These are phyloP conservation scores for Pseudogymnoascus sp. DNA, from an alignment of 2,329 filamentous ascomycete genomes.

Conservation along the genomic window DNA sequence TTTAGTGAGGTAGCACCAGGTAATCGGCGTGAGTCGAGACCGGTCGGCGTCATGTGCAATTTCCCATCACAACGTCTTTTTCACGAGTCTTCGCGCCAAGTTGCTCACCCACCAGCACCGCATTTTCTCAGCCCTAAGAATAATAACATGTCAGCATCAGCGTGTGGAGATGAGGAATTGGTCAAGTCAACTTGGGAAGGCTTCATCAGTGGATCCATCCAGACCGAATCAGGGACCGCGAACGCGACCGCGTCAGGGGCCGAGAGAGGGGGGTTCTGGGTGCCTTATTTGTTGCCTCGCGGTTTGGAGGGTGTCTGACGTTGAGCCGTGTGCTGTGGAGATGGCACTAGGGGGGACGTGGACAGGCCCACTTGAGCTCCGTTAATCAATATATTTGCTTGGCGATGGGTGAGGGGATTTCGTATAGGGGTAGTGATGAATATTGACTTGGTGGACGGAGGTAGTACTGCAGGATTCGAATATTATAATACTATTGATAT, in stretches of 20 bases:
- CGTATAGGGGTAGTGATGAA: not conserved
- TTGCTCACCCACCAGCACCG: too few species aligned
- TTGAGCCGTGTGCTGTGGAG: not conserved
- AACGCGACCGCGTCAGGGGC: not conserved
- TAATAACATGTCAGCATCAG: too few species aligned
- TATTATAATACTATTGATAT: not conserved
- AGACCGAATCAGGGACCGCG: not conserved
- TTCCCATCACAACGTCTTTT: too few species aligned
- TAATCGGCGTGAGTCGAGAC: not conserved
- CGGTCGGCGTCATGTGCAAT: too few species aligned
- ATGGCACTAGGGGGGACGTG: not conserved
- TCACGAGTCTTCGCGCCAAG: too few species aligned
- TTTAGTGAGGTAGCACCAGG: too few species aligned
- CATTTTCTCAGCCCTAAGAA: too few species aligned
- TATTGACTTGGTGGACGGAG: not conserved
- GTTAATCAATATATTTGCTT: slow-evolving; percentile 7
- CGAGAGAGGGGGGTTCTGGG: not conserved
- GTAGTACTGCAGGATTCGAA: not conserved
- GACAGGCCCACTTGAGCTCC: not conserved
- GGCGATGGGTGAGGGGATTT: not conserved
- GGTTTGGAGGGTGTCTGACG: not conserved
- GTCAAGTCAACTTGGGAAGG: not conserved
- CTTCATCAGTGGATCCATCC: not conserved
- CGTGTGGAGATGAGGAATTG: too few species aligned
- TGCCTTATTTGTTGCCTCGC: not conserved